phyloP scores from a whole-genome alignment of 2,329 filamentous ascomycete genomes.

The Orbilia ellipsospora region DNA sequence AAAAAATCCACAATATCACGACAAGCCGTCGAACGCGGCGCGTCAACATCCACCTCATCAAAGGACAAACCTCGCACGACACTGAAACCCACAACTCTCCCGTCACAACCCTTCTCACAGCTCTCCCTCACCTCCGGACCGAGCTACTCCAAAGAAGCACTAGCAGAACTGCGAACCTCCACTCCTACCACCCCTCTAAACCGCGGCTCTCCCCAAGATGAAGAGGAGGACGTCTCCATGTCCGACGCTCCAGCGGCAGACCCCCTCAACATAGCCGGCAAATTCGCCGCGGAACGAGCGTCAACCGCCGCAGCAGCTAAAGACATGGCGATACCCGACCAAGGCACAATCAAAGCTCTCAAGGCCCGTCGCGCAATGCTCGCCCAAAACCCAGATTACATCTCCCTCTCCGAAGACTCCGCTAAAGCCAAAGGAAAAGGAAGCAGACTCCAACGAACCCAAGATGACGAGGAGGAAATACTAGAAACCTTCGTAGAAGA shows the following conservation, averaged over 20 bases:
- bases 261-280: conserved; percentile 29
- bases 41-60: conserved; percentile 23
- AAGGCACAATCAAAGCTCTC: conserved; percentile 44
- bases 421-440: conserved; percentile 24
- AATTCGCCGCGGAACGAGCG: conserved; percentile 40
- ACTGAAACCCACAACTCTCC: conserved; percentile 31
- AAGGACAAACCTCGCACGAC: conserved; percentile 43
- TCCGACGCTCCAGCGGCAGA: conserved; percentile 35
- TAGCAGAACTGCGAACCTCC: conserved; percentile 46
- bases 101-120: conserved; percentile 48
- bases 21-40: conserved; percentile 38
- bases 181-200: conserved; percentile 48
- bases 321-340: conserved; percentile 38
- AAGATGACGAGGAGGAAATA: conserved; percentile 53
- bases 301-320: conserved; percentile 7
- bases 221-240: conserved; percentile 34
- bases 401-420: conserved; percentile 33
- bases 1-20: conserved; percentile 47
- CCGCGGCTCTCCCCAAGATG: conserved; percentile 20
- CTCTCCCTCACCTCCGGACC: conserved; percentile 46
- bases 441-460: conserved; percentile 30
- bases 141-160: conserved; percentile 46
- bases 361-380: conserved; percentile 47
- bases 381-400: conserved; percentile 51
- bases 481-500: conserved; percentile 52